A percentile compares a stretch with the other conserved stretches of the same genome.
Evolutionary conservation across 805 yeast species (phyloP).

Genomic region (Spathaspora boniae): DNA sequence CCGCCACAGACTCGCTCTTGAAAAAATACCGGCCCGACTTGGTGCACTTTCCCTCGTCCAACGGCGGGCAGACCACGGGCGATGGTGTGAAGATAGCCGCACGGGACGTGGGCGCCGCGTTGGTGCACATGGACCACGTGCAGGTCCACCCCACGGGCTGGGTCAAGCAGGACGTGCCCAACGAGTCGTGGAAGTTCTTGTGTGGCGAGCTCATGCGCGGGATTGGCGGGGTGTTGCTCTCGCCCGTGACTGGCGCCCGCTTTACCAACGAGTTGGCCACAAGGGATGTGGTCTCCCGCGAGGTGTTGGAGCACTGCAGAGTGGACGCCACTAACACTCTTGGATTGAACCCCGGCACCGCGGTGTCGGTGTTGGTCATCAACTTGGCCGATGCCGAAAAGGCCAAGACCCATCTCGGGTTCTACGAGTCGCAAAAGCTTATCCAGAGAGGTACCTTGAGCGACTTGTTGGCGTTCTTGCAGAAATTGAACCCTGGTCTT

Average conservation of each 20-base stretch:
- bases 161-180: conserved; percentile 37
- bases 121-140: conserved; percentile 55
- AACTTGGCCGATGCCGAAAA: conserved; percentile 43
- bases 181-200: conserved; percentile 47
- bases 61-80: conserved; percentile 54
- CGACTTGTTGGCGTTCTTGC: conserved; percentile 15
- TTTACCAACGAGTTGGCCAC: conserved; percentile 54
- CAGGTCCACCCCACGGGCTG: conserved; percentile 67
- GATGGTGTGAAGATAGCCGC: conserved; percentile 55
- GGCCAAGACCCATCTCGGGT: conserved; percentile 48
- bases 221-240: conserved; percentile 52
- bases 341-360: conserved; percentile 6
- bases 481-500: conserved; percentile 13
- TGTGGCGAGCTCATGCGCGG: conserved; percentile 63
- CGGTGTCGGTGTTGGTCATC: conserved; percentile 27
- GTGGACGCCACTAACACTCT: conserved; percentile 9
- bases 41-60: conserved; percentile 48
- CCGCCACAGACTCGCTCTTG: conserved; percentile 26
- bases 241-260: conserved; percentile 42
- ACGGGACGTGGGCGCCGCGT: conserved; percentile 40
- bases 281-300: conserved; percentile 49
- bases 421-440: conserved; percentile 36
- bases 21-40: conserved; percentile 46
- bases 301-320: conserved; percentile 29
- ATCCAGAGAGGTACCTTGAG: conserved; percentile 20